These are phyloP conservation scores for Dendrobium nobile DNA, from an alignment of 106 monocot species.

Conservation along the genomic window DNA sequence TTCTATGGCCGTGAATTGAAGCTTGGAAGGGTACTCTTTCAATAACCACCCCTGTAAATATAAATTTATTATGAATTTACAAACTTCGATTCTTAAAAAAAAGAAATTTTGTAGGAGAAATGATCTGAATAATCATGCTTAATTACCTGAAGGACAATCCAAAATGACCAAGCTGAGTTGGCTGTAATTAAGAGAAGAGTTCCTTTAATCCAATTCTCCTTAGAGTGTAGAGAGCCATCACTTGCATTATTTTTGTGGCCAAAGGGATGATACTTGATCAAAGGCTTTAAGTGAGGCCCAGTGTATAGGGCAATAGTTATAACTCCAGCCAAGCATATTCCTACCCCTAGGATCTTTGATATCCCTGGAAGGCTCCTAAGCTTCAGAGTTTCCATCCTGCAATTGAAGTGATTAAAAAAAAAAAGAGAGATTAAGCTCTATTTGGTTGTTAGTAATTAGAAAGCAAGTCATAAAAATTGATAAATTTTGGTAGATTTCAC, in stretches of 20 bases:
- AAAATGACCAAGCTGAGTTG: conserved; percentile 16
- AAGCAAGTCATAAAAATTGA: no score
- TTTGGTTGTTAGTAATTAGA: no score
- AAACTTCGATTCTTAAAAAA: no score
- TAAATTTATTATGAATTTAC: no score
- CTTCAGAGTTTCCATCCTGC: conserved; percentile 48
- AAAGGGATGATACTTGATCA: conserved; percentile 19
- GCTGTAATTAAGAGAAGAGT: conserved; percentile 28
- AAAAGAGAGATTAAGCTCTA: no score
- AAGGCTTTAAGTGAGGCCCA: conserved; percentile 22
- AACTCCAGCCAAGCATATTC: conserved; percentile 39
- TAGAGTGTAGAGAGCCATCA: background rate
- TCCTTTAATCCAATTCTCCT: conserved; percentile 28
- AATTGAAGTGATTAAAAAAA: no score
- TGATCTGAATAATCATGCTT: background rate
- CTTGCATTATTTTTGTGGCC: background rate
- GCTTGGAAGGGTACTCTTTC: conserved; percentile 44
- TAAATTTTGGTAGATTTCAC: no score
- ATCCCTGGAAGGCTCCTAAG: conserved; percentile 40
- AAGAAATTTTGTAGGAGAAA: no score
- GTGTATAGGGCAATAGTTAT: conserved; percentile 40
- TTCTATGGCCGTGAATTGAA: conserved; percentile 34
- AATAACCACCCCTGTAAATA: conserved; percentile 30
- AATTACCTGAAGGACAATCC: conserved; percentile 14
- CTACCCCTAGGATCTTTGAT: conserved; percentile 36